These are phyloP conservation scores for Coprinellus micaceus DNA, from an alignment of 768 basidiomycete species.

Conservation along the genomic window DNA sequence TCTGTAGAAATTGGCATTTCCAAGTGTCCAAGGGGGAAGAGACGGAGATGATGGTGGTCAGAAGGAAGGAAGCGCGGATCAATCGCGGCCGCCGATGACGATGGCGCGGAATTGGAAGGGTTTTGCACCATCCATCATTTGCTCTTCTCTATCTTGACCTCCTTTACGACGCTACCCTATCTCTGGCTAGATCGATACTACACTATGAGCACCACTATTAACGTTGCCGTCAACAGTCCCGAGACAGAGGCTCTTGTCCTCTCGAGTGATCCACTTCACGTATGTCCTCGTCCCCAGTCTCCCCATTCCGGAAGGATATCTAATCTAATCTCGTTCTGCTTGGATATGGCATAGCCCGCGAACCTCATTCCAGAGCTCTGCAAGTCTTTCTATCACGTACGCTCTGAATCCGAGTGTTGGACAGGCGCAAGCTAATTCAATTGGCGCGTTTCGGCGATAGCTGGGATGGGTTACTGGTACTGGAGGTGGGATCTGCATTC, in stretches of 20 bases:
- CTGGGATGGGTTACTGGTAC: constrained; percentile 94
- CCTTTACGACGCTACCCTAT: no score
- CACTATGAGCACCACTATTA: no score
- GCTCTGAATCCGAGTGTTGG: constrained; percentile 3
- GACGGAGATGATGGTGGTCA: no score
- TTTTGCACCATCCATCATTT: no score
- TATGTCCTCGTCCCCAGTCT: constrained; percentile 17
- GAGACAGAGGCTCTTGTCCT: constrained; percentile 49
- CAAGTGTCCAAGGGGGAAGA: no score
- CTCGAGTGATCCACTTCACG: constrained; percentile 62
- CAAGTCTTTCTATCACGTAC: constrained; percentile 67
- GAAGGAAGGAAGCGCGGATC: no score
- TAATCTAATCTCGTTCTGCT: not conserved
- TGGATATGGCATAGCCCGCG: constrained; percentile 58
- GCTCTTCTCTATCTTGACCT: no score
- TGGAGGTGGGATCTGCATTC: constrained; percentile 76
- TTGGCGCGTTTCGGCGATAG: constrained; percentile 15
- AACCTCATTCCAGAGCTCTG: constrained; percentile 88
- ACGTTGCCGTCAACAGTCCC: constrained; percentile 16
- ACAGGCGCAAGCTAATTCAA: constrained; percentile 4
- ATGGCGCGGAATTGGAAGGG: no score
- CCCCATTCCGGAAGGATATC: constrained; percentile 15
- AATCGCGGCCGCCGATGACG: no score
- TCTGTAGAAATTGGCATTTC: no score
- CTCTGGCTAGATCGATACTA: no score